Evolutionary conservation across 371 early-diverging fungal genomes (phyloP).

Genomic region (Rhizoclosmatium hyalinum): DNA sequence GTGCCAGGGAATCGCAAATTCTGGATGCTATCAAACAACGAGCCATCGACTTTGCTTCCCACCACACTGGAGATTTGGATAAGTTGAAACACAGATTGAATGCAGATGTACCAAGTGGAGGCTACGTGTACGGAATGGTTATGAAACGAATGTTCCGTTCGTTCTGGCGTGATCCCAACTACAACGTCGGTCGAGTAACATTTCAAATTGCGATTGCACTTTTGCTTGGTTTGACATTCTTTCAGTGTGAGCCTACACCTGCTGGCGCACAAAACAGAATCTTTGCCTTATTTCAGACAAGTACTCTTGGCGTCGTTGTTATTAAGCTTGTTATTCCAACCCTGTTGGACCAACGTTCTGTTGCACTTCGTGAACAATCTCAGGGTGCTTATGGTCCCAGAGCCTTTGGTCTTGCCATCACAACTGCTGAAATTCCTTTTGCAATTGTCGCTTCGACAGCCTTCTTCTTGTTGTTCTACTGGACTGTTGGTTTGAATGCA

Average conservation of each 20-base stretch:
- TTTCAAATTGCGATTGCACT: constrained; percentile 50
- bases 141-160: constrained; percentile 68
- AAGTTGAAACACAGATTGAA: background rate
- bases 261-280: constrained; percentile 74
- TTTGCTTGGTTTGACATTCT: constrained; percentile 78
- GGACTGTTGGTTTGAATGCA: constrained; percentile 70
- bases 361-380: constrained; percentile 76
- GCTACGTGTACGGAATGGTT: constrained; percentile 60
- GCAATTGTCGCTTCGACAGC: constrained; percentile 60
- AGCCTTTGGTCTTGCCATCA: constrained; percentile 66
- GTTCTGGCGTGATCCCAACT: constrained; percentile 72
- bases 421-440: constrained; percentile 71
- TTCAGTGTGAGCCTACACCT: constrained; percentile 55
- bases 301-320: constrained; percentile 68
- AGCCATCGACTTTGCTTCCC: constrained; percentile 20
- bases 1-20: constrained; percentile 4
- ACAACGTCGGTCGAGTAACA: constrained; percentile 66
- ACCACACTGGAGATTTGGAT: constrained; percentile 9
- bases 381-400: constrained; percentile 78
- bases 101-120: constrained; percentile 5
- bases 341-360: constrained; percentile 73
- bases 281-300: constrained; percentile 75
- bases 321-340: constrained; percentile 77
- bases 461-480: constrained; percentile 75
- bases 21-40: constrained; percentile 24